phyloP scores from a whole-genome alignment of 768 basidiomycete genomes.

The Nidularia sp. region DNA sequence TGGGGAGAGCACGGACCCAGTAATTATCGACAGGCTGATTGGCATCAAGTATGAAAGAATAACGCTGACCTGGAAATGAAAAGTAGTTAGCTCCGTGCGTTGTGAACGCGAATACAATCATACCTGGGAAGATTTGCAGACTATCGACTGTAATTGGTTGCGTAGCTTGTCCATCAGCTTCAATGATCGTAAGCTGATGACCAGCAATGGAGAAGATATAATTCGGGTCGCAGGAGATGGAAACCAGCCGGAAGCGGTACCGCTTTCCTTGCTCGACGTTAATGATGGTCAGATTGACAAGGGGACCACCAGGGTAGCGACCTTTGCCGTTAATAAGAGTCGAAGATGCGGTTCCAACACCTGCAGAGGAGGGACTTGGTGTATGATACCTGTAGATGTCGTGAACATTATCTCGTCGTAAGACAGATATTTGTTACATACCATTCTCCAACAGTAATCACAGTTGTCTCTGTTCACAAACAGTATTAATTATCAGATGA shows the following conservation, averaged over 20 bases:
- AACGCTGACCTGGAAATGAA: slow-evolving; percentile 28
- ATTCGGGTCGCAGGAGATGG: slow-evolving; percentile 21
- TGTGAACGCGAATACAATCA: neutral
- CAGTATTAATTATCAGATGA: slow-evolving; percentile 19
- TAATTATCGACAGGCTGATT: slow-evolving; percentile 29
- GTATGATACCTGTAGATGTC: slow-evolving; percentile 13
- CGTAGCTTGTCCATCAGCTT: slow-evolving; percentile 37
- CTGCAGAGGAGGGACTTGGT: slow-evolving; percentile 9
- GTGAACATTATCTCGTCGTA: neutral
- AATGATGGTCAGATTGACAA: slow-evolving; percentile 22
- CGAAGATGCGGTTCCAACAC: slow-evolving; percentile 14
- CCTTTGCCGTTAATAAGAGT: slow-evolving; percentile 34
- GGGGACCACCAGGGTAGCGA: slow-evolving; percentile 25
- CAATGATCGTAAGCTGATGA: slow-evolving; percentile 42
- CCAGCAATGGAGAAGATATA: slow-evolving; percentile 39
- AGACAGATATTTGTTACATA: slow-evolving; percentile 2
- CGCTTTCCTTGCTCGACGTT: slow-evolving; percentile 26
- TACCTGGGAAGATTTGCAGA: slow-evolving; percentile 36
- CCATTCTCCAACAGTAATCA: slow-evolving; percentile 38
- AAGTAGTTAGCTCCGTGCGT: neutral
- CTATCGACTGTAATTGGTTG: slow-evolving; percentile 32
- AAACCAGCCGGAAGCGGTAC: slow-evolving; percentile 21
- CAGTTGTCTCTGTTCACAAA: slow-evolving; percentile 23
- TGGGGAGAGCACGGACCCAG: slow-evolving; percentile 38
- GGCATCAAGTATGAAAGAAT: slow-evolving; percentile 37